These are phyloP conservation scores for Neonectria hederae DNA, from an alignment of 2,329 filamentous ascomycete species.

Conservation along the genomic window DNA sequence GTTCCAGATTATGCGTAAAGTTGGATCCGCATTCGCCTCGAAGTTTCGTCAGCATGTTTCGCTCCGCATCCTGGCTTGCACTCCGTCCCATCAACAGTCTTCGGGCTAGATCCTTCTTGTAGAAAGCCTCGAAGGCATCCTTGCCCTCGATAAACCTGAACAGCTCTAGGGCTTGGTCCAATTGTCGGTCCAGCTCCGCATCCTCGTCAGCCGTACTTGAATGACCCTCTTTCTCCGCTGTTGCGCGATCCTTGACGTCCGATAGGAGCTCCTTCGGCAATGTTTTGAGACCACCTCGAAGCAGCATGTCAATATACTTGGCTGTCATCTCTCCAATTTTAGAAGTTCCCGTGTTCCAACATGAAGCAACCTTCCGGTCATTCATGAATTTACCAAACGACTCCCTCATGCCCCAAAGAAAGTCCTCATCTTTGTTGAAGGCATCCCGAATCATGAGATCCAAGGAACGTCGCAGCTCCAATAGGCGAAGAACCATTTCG, in stretches of 20 bases:
- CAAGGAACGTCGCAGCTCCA: slow-evolving; percentile 82
- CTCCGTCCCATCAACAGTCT: slow-evolving; percentile 91
- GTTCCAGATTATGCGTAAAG: slow-evolving; percentile 97
- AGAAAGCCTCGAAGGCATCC: slow-evolving; percentile 97
- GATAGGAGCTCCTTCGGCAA: slow-evolving; percentile 75
- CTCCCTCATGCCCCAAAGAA: slow-evolving; percentile 82
- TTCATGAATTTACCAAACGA: slow-evolving; percentile 94
- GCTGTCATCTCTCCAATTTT: slow-evolving; percentile 99
- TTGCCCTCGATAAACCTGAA: slow-evolving; percentile 98
- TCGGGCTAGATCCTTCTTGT: slow-evolving; percentile 95
- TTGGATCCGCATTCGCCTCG: slow-evolving; percentile 92
- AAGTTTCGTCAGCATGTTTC: slow-evolving; percentile 91
- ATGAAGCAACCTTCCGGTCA: slow-evolving; percentile 76
- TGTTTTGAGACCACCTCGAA: slow-evolving; percentile 87
- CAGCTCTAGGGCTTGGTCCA: slow-evolving; percentile 91
- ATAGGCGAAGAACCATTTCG: slow-evolving; percentile 85
- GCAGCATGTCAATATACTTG: slow-evolving; percentile 90
- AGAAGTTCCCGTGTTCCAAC: slow-evolving; percentile 84
- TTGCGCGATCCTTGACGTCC: slow-evolving; percentile 65
- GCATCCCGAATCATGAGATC: slow-evolving; percentile 80
- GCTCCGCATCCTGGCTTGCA: slow-evolving; percentile 93
- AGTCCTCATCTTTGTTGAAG: slow-evolving; percentile 79
- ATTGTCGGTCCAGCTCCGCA: slow-evolving; percentile 86
- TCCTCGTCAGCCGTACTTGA: slow-evolving; percentile 85
- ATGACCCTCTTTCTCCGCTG: slow-evolving; percentile 69